These are phyloP conservation scores for Polytolypa hystricis DNA, from an alignment of 2,329 filamentous ascomycete genomes.

Conservation along the genomic window DNA sequence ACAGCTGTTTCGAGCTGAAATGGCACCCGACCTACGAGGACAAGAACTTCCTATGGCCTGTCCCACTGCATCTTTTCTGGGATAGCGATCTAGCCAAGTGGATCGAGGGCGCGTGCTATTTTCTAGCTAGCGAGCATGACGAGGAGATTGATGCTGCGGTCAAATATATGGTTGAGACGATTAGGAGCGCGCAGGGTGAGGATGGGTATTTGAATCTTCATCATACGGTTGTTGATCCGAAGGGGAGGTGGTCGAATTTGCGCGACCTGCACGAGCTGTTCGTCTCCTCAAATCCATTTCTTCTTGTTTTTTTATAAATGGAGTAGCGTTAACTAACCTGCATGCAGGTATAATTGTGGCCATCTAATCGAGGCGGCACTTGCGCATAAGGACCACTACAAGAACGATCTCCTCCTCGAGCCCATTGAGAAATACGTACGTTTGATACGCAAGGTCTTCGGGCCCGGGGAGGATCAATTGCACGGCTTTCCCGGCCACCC, in stretches of 20 bases:
- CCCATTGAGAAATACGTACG: conserved; percentile 46
- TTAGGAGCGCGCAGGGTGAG: conserved; percentile 43
- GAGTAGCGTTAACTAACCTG: background rate
- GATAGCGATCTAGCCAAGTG: conserved; percentile 49
- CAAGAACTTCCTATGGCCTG: conserved; percentile 41
- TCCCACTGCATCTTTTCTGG: conserved; percentile 50
- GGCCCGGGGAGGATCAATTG: conserved; percentile 37
- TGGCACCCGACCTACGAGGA: conserved; percentile 47
- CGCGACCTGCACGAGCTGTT: conserved; percentile 52
- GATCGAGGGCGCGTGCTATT: conserved; percentile 49
- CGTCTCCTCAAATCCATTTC: conserved; percentile 9
- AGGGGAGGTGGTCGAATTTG: conserved; percentile 46
- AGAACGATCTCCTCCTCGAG: conserved; percentile 41
- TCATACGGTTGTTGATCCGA: conserved; percentile 48
- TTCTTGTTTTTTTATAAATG: too few relatives aligned
- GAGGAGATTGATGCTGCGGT: conserved; percentile 41
- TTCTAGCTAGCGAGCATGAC: conserved; percentile 34
- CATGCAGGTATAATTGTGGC: conserved; percentile 47
- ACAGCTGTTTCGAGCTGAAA: conserved; percentile 47
- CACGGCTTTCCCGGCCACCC: conserved; percentile 53
- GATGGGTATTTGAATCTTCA: conserved; percentile 56
- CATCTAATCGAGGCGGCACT: conserved; percentile 52
- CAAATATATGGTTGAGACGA: conserved; percentile 47
- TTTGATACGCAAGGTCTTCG: conserved; percentile 43
- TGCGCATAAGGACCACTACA: conserved; percentile 43